Conservation (phyloP, 257 asterid species). For the Lycium barbarum region DNA sequence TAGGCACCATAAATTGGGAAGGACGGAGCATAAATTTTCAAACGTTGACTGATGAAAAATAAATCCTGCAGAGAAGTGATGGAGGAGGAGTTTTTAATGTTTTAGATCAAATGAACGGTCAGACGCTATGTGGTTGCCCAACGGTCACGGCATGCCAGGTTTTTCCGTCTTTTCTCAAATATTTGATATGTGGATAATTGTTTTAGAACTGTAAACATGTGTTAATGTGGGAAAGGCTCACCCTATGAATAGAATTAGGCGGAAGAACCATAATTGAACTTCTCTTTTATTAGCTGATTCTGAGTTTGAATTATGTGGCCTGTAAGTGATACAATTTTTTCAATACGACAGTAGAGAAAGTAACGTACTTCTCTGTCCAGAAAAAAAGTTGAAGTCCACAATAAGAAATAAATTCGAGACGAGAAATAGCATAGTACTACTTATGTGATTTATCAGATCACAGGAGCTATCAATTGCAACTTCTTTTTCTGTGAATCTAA, state of each 20-base stretch:
- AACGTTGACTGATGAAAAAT: neutral
- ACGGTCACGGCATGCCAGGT: conserved; percentile 91
- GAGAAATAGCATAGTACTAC: neutral
- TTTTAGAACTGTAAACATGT: neutral
- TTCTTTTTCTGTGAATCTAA: neutral
- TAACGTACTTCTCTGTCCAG: neutral
- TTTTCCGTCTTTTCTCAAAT: neutral
- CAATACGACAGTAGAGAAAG: neutral
- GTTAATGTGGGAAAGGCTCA: neutral
- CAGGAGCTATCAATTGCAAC: neutral
- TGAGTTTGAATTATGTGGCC: neutral
- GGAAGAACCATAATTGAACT: neutral
- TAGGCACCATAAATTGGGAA: too few species aligned
- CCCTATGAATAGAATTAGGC: neutral
- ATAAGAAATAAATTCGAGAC: neutral
- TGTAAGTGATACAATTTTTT: neutral
- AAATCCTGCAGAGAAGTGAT: conserved; percentile 83
- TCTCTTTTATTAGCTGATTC: neutral
- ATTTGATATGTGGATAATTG: neutral
- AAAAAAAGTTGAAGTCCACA: neutral
- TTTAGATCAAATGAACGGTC: conserved; percentile 91
- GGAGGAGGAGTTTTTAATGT: conserved; percentile 95
- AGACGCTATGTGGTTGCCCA: conserved; percentile 81
- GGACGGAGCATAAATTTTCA: neutral
- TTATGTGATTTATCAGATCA: neutral